Evolutionary conservation across 148 eudicot species (phyloP), one percentile per base, ranked within the genome.

Genomic region (Amaranthus palmeri): DNA sequence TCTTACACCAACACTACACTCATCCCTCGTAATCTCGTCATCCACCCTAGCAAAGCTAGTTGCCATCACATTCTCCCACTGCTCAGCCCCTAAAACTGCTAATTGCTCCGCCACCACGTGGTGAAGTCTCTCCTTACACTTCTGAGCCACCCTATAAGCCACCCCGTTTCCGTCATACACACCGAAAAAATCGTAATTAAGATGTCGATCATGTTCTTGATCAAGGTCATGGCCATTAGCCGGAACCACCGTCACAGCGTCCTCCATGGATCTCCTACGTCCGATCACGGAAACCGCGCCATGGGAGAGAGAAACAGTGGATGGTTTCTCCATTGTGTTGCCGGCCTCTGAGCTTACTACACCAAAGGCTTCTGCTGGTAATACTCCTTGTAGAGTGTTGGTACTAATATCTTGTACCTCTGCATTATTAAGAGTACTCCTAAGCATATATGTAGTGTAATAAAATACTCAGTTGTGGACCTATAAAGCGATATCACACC

Each of bases 101-200:
- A 74, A 44, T 44, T 81, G 77, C 68, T 70, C 80, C 18, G 64
- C 84, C 2, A 81, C 67, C 0, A 70, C 43, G 7, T 49, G 46
- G 79, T 84, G 87, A 52, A 84, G 13, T 70, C 79, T 64, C 8
- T 74, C 79, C 70, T 76, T 64, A 18, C 85, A 84, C 74, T 64
- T 76, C 0, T 79, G 14, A 3, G 83, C 69, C 56, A 79, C 87
- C 73, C 3, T 11, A 4, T 63, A 43, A 8, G 82, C 83, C 2
- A 82, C 83, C 2, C 85, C 88, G 55, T 82, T 85, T 0, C 88
- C 88, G 54, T 85, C 85, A 36, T 72, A 85, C 46, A 80, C 84
- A 0, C 74, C 84, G 18, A 80, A 85, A 54, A 80, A 82, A 67
- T 81, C 83, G 54, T 49, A 76, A 6, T 15, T 14, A 14, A 8